Conservation (phyloP, 106 monocot genomes). For the Dactylorhiza incarnata region DNA sequence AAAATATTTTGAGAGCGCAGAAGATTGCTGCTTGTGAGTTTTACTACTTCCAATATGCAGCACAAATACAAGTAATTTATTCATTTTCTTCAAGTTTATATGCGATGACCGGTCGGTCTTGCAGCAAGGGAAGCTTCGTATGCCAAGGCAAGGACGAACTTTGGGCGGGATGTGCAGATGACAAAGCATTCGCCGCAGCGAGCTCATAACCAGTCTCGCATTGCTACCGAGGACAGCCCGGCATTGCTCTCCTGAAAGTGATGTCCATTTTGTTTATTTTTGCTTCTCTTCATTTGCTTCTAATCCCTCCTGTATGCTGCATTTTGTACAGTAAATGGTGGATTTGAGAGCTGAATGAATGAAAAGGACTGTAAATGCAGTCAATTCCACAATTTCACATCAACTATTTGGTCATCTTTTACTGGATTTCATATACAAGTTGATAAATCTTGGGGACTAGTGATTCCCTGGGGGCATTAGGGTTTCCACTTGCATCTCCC, state of each 20-base stretch:
- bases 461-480: too few species aligned
- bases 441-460: too few species aligned
- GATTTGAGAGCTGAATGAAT: too few species aligned
- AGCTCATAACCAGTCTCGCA: conserved; percentile 42
- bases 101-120: not conserved
- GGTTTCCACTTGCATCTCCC: too few species aligned
- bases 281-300: not conserved
- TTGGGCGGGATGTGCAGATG: conserved; percentile 68
- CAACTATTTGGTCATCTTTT: too few species aligned
- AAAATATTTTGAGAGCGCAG: conserved; percentile 74
- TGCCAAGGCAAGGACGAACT: conserved; percentile 72
- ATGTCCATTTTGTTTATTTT: not conserved
- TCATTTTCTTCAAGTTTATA: not conserved
- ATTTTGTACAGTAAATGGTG: conserved; percentile 1
- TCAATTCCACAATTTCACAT: too few species aligned
- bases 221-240: conserved; percentile 27
- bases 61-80: not conserved
- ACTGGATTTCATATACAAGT: too few species aligned
- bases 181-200: conserved; percentile 47
- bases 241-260: conserved; percentile 28
- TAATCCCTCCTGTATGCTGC: not conserved
- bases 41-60: not conserved
- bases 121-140: conserved; percentile 95
- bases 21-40: conserved; percentile 64
- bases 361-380: too few species aligned